Evolutionary conservation across 2,329 filamentous ascomycete species (phyloP), one percentile per base, ranked within the genome.

Genomic region (Neofusicoccum cordaticola): DNA sequence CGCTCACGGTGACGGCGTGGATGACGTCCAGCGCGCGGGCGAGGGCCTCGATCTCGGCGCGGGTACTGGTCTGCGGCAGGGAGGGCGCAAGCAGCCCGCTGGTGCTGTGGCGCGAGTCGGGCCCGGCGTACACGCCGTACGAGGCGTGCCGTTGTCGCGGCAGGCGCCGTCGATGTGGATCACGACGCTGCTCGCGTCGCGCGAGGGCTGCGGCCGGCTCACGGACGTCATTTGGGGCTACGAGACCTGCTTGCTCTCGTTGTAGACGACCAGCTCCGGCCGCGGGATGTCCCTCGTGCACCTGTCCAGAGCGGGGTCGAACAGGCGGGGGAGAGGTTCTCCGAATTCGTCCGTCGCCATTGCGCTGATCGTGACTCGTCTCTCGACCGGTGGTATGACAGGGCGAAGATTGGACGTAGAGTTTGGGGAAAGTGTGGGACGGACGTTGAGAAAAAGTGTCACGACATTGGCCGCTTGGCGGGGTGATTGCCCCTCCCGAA

Each of bases 161-260:
- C 22, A 73, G 0, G 68, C 68, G 22, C 70, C 71, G 41, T 72
- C 67, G 19, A 71, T 71, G 39, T 65, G 66, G 50, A 72, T 67
- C 2, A 71, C 67, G 12, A 71, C 50, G 37, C 65, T 66, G 34
- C 65, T 37, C 34, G 19, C 19, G 19, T 19, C 19, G 19, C 19
- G 19, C 19, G 19, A 19, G 19, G 19, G 19, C 19, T 19, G 19
- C 19, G 2, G 19, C 19, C 19, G 2, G 34, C 65, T 37, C 34
- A n/a, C 3, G 57, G 17, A 19, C 6, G 52, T 57, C 8, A 57
- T 12, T 15, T 63, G 66, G 12, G 66, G 42, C 34, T 67, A 57
- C 7, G 42, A 66, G 57, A 66, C 51, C 2, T 66, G 41, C n/a
- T 66, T 66, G 9, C 50, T 7, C 35, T 51, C 1, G 19, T 66